A percentile compares a stretch with the other conserved stretches of the same genome.
Evolutionary conservation across 768 basidiomycete genomes (phyloP).

Genomic region (Lentinula sp.): DNA sequence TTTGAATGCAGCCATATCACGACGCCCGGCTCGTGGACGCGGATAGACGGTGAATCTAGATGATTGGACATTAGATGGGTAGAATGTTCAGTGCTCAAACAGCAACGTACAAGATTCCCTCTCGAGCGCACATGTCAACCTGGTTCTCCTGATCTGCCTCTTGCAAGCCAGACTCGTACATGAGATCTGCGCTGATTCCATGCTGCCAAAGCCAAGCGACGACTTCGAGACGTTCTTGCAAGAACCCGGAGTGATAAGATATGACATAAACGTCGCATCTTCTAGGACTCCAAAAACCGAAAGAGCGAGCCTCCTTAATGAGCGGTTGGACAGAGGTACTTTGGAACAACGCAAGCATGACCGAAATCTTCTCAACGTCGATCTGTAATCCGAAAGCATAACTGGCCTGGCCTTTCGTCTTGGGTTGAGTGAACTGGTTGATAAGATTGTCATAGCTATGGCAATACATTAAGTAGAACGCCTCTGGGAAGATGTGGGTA

Average conservation of each 20-base stretch:
- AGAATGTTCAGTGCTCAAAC: neutral
- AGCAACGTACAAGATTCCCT: constrained; percentile 72
- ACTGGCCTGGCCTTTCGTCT: constrained; percentile 45
- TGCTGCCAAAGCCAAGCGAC: constrained; percentile 74
- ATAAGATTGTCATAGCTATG: constrained; percentile 72
- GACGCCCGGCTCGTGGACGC: constrained; percentile 46
- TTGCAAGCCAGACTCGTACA: constrained; percentile 73
- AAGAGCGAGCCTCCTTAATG: constrained; percentile 75
- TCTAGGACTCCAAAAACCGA: constrained; percentile 87
- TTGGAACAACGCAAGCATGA: constrained; percentile 65
- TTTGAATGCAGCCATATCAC: constrained; percentile 68
- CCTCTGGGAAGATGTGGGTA: neutral
- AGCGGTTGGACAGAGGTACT: constrained; percentile 61
- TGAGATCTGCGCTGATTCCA: constrained; percentile 79
- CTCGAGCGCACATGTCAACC: constrained; percentile 63
- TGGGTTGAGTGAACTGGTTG: constrained; percentile 47
- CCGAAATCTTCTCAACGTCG: constrained; percentile 71
- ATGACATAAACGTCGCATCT: constrained; percentile 85
- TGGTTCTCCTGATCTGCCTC: constrained; percentile 61
- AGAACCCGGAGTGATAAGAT: constrained; percentile 67
- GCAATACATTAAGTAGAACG: neutral
- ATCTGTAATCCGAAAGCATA: constrained; percentile 76
- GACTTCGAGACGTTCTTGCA: constrained; percentile 75
- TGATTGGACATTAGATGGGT: neutral
- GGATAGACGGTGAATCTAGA: constrained; percentile 46